These are phyloP conservation scores for Adansonia grandidieri DNA, from an alignment of 441 rosid genomes.

Conservation along the genomic window DNA sequence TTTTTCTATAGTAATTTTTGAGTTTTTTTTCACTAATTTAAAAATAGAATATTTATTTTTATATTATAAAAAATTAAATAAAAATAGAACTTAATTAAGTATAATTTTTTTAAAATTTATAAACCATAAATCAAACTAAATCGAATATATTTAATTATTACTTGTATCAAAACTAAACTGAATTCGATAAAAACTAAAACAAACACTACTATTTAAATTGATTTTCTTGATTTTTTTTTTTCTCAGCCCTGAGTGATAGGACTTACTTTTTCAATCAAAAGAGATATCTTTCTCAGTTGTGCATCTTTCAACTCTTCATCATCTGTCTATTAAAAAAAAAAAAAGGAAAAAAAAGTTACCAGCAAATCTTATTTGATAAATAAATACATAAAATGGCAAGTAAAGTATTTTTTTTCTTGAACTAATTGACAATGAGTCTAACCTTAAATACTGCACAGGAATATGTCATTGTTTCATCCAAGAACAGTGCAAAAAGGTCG, in stretches of 20 bases:
- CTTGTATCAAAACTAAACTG: no score
- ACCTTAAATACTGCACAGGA: slow-evolving; percentile 90
- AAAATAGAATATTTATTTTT: no score
- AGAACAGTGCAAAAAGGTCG: slow-evolving; percentile 73
- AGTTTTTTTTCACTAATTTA: no score
- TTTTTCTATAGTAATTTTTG: no score
- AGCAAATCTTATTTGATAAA: background rate
- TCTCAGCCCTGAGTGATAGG: background rate
- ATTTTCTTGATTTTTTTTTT: no score
- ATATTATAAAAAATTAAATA: no score
- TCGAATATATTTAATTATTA: no score
- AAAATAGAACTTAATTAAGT: no score
- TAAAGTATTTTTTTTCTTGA: background rate
- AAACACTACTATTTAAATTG: no score
- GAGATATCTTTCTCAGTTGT: slow-evolving; percentile 70
- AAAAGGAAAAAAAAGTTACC: background rate
- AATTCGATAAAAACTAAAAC: no score
- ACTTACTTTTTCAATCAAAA: slow-evolving; percentile 72
- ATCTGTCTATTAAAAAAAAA: slow-evolving; percentile 40
- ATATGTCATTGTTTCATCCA: slow-evolving; percentile 93
- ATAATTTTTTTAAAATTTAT: no score
- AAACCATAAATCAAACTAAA: no score
- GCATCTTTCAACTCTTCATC: slow-evolving; percentile 69
- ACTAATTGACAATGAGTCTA: background rate
- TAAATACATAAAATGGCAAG: background rate